Evolutionary conservation across 352 stramenopile species (phyloP).

Genomic region (Pythium rhizo-oryzae): DNA sequence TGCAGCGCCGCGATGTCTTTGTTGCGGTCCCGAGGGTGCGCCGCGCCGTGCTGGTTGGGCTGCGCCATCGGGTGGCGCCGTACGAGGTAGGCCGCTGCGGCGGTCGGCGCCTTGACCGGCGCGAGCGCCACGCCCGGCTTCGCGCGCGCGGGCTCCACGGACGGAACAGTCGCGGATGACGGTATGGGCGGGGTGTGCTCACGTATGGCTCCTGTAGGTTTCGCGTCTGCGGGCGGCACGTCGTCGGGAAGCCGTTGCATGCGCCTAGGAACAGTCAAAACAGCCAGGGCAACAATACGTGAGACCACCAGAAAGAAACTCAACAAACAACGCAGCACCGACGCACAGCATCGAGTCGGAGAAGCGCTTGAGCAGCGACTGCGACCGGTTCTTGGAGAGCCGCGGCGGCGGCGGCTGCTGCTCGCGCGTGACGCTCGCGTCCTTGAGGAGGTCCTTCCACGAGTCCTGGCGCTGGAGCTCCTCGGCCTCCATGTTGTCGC

Average conservation of each 20-base stretch:
- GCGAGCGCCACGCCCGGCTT: conserved; percentile 13
- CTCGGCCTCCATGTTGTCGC: conserved; percentile 70
- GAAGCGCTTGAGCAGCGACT: conserved; percentile 31
- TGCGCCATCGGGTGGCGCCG: neutral
- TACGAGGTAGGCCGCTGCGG: neutral
- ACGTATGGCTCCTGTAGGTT: neutral
- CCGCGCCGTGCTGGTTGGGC: neutral
- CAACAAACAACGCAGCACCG: too few relatives aligned
- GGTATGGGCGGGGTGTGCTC: neutral
- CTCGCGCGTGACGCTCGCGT: neutral
- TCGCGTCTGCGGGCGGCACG: neutral
- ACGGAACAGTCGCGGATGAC: neutral
- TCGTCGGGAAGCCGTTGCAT: neutral
- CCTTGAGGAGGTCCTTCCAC: conserved; percentile 21
- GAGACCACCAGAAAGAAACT: neutral
- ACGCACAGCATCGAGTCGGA: conserved; percentile 37
- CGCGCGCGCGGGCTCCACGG: neutral
- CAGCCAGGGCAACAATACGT: neutral
- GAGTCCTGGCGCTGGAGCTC: conserved; percentile 37
- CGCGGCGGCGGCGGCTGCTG: neutral
- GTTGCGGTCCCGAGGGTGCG: conserved; percentile 50
- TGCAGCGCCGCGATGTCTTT: conserved; percentile 67
- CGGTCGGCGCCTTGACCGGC: conserved; percentile 12
- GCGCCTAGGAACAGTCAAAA: neutral
- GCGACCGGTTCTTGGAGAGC: conserved; percentile 23